Conservation (phyloP, 2,329 filamentous ascomycete species). For the Sporothrix curviconia region DNA sequence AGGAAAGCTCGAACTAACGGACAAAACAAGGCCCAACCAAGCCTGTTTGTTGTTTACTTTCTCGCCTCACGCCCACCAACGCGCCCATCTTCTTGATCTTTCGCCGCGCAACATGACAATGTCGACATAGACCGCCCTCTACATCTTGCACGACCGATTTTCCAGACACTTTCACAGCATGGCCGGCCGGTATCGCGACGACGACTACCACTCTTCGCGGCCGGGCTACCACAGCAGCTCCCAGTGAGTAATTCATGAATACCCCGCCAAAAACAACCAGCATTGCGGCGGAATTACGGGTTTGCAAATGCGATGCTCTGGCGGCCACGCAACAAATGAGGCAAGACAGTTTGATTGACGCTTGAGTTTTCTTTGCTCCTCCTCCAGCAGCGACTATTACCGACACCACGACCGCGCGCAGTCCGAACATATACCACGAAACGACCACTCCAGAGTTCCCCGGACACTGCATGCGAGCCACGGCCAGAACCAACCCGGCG, state of each 20-base stretch:
- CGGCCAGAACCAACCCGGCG: not conserved
- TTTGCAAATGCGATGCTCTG: no score
- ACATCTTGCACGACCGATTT: not conserved
- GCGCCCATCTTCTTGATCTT: not conserved
- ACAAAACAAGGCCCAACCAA: not conserved
- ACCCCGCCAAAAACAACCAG: conserved; percentile 5
- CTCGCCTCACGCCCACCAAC: not conserved
- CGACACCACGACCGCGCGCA: conserved; percentile 7
- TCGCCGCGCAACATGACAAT: conserved; percentile 9
- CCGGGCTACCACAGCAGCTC: conserved; percentile 9
- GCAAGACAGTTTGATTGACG: no score
- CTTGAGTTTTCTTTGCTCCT: not conserved
- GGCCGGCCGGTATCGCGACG: conserved; percentile 3
- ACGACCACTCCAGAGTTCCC: not conserved
- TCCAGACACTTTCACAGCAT: conserved; percentile 6
- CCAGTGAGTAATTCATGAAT: conserved; percentile 10
- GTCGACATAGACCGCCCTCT: conserved; percentile 8
- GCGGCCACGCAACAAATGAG: not conserved
- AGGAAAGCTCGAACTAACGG: not conserved
- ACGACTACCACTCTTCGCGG: conserved; percentile 4
- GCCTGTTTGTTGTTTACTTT: conserved; percentile 4
- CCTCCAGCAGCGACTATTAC: not conserved
- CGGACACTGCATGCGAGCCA: not conserved
- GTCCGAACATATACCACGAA: conserved; percentile 4
- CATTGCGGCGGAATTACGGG: no score